Evolutionary conservation across 441 rosid genomes (phyloP).

Genomic region (Biscutella laevigata): DNA sequence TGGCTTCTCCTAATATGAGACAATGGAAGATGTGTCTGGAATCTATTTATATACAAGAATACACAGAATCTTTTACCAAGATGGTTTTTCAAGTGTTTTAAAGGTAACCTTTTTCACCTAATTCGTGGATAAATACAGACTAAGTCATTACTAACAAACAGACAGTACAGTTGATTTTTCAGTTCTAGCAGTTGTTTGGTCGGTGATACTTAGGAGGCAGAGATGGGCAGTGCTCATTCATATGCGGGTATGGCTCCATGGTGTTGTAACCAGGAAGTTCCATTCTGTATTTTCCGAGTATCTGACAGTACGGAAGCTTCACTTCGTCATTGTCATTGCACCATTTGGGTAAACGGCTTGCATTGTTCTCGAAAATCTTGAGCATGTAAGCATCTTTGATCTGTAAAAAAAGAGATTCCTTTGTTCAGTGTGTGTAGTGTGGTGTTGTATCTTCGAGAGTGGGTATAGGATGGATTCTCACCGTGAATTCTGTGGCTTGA

Average conservation of each 20-base stretch:
- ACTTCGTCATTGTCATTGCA: conserved; percentile 76
- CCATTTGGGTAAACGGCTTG: conserved; percentile 81
- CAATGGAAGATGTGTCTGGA: neutral
- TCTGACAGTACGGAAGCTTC: conserved; percentile 86
- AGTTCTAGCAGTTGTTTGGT: conserved; percentile 50
- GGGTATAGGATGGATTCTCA: conserved; percentile 29
- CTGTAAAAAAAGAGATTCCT: conserved; percentile 33
- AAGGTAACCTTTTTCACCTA: neutral
- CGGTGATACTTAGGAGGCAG: conserved; percentile 79
- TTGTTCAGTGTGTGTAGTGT: neutral
- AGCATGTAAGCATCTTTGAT: conserved; percentile 86
- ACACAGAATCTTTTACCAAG: neutral
- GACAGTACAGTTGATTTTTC: neutral
- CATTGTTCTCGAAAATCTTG: conserved; percentile 67
- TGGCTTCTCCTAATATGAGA: neutral
- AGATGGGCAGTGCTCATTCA: conserved; percentile 91
- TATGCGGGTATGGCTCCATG: conserved; percentile 75
- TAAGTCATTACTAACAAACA: conserved; percentile 18
- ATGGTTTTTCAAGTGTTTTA: neutral
- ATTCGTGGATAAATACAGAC: conserved; percentile 2
- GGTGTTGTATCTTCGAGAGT: conserved; percentile 1
- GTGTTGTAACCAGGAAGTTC: conserved; percentile 82
- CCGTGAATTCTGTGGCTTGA: conserved; percentile 95
- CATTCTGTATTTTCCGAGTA: conserved; percentile 84
- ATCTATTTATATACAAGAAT: neutral